Evolutionary conservation across 495 filamentous ascomycete genomes (phyloP), one percentile per base, ranked within the genome.

Genomic region (Usnea hakonensis): DNA sequence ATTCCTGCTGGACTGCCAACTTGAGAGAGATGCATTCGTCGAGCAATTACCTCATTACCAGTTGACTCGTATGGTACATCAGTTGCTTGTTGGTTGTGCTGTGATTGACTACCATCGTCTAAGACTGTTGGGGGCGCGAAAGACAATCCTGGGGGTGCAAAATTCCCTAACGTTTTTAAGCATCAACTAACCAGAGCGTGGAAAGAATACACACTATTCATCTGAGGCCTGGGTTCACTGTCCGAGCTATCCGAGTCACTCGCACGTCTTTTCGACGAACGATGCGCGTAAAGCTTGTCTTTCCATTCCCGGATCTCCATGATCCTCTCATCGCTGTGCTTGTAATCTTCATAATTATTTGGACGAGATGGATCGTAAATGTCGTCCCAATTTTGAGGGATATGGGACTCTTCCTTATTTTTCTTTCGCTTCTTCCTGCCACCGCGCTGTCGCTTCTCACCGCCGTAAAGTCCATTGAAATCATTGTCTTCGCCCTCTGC

Each of bases 381-480:
- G 70, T 95, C 92, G 69, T 96, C 90, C 93, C 92, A 97, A 69
- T 96, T 86, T 46, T 89, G 88, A 56, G 84, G 76, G 41, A 78
- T 67, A 46, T 76, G 81, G 9, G 80, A 72, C 43, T 83, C 77
- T 30, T 89, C 85, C 41, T 79, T 77, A 66, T 85, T 84, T 79
- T 93, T 94, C 79, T 91, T 94, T 71, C 89, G 85, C 77, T 92
- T 92, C 75, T 91, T 93, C 62, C 83, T 78, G n/a, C 90, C 90
- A 44, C 90, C 90, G 58, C 91, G 85, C 67, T 86, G 83, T 32
- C 85, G 81, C 74, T 89, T 88, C 63, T 86, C 79, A 21, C 75
- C 77, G 16, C 73, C 71, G 67, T 87, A 87, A 62, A 83, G 85
- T 7, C 77, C 84, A 59, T 85, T 82, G 21, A 82, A 79, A 68